These are phyloP conservation scores for Lasiosphaeriaceae sp. DNA, from an alignment of 495 filamentous ascomycete species.

Conservation along the genomic window DNA sequence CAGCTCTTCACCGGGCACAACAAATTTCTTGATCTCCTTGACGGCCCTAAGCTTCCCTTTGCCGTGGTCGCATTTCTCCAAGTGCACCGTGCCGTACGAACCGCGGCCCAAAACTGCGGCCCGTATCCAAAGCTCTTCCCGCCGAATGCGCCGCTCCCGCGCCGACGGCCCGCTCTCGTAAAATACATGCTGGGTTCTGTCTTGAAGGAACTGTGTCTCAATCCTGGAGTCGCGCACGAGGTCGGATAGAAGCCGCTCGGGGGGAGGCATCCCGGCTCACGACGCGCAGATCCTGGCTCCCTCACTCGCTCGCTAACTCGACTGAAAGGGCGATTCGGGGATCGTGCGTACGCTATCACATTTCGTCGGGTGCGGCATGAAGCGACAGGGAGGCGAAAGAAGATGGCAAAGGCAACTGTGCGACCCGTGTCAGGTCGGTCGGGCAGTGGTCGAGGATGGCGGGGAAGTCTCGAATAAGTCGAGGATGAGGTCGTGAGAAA, in stretches of 20 bases:
- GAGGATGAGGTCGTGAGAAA: no score
- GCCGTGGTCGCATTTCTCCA: conserved; percentile 5
- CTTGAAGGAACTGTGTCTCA: conserved; percentile 2
- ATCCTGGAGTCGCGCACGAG: conserved; percentile 14
- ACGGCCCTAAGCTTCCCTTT: conserved; percentile 7
- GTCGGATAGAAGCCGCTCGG: conserved; percentile 1
- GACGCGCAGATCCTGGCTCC: background rate
- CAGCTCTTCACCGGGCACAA: conserved; percentile 3
- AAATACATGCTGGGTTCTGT: conserved; percentile 4
- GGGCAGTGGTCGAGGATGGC: no score
- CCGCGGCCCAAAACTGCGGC: conserved; percentile 6
- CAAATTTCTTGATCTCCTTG: conserved; percentile 14
- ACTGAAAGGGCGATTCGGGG: no score
- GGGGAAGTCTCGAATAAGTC: no score
- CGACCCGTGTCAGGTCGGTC: no score
- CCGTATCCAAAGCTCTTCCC: conserved; percentile 10
- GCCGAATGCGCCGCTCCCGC: background rate
- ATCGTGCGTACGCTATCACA: no score
- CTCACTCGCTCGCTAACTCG: no score
- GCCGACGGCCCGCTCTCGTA: conserved; percentile 3
- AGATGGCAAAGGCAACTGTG: no score
- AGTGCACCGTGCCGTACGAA: conserved; percentile 12
- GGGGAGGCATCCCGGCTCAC: conserved; percentile 4
- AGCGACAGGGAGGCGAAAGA: no score
- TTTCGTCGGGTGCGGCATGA: no score